Evolutionary conservation across 2,329 filamentous ascomycete species (phyloP).

Genomic region (Alternaria sp.): DNA sequence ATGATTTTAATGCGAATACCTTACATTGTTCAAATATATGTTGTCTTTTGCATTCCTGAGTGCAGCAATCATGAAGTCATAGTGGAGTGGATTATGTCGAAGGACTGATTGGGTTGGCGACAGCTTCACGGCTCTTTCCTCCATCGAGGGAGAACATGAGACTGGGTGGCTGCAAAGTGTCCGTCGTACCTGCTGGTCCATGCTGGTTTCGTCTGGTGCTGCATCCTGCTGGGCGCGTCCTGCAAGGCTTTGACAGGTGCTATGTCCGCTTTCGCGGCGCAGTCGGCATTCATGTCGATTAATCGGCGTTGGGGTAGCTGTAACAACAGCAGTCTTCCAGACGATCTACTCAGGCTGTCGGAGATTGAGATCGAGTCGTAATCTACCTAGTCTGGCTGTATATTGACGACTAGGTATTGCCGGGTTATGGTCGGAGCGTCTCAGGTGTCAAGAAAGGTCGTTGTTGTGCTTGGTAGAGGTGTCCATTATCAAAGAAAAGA

Average conservation of each 20-base stretch:
- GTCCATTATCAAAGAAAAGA: background rate
- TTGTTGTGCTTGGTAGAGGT: background rate
- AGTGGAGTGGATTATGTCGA: too few species aligned
- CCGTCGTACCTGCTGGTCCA: too few species aligned
- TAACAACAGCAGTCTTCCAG: background rate
- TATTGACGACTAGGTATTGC: background rate
- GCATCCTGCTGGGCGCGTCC: too few species aligned
- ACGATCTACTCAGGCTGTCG: background rate
- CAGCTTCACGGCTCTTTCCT: too few species aligned
- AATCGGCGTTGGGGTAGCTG: rapidly evolving
- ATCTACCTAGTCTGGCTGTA: background rate
- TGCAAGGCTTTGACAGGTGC: too few species aligned
- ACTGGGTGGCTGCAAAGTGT: too few species aligned
- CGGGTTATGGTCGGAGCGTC: background rate
- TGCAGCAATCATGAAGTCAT: background rate
- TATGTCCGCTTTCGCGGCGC: too few species aligned
- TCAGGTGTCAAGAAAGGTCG: background rate
- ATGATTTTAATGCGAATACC: constrained; percentile 4
- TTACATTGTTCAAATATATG: background rate
- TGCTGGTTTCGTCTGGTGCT: too few species aligned
- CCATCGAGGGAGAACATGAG: too few species aligned
- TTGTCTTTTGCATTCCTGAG: background rate
- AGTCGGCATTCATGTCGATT: too few species aligned
- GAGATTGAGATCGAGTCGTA: background rate
- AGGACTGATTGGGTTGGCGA: too few species aligned